phyloP scores from a whole-genome alignment of 2,329 filamentous ascomycete genomes.

The Seiridium cupressi region DNA sequence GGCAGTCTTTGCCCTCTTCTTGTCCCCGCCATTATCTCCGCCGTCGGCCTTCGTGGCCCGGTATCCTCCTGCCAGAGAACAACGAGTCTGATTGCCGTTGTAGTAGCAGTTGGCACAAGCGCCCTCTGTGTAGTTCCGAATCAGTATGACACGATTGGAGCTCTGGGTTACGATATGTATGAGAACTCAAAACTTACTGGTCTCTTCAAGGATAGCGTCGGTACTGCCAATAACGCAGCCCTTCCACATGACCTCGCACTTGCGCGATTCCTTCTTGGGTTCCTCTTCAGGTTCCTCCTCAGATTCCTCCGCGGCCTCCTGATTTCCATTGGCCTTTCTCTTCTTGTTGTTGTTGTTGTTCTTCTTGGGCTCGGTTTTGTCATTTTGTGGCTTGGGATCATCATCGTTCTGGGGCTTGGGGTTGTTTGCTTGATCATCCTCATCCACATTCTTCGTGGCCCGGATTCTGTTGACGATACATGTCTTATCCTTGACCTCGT shows the following conservation, averaged over 20 bases:
- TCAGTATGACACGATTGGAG: background rate
- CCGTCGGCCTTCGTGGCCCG: too few species aligned
- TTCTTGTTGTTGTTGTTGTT: background rate
- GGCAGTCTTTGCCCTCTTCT: background rate
- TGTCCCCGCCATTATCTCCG: background rate
- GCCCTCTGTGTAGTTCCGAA: background rate
- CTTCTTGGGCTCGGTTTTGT: background rate
- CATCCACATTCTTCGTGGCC: background rate
- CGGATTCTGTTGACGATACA: background rate
- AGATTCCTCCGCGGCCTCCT: too few species aligned
- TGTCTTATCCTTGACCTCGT: too few species aligned
- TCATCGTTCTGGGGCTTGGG: background rate
- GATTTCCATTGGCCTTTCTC: too few species aligned
- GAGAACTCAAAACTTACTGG: background rate
- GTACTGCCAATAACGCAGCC: background rate
- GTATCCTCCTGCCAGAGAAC: background rate
- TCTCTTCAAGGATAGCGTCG: background rate
- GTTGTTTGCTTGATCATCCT: background rate
- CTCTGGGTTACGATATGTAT: background rate
- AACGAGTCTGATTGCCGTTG: background rate
- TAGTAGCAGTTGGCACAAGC: conserved; percentile 1
- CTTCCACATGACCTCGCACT: background rate
- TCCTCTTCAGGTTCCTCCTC: background rate
- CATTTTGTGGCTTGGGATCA: background rate
- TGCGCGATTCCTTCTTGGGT: too few species aligned